phyloP scores from a whole-genome alignment of 176 grass and related monocot species.

The Zea luxurians region DNA sequence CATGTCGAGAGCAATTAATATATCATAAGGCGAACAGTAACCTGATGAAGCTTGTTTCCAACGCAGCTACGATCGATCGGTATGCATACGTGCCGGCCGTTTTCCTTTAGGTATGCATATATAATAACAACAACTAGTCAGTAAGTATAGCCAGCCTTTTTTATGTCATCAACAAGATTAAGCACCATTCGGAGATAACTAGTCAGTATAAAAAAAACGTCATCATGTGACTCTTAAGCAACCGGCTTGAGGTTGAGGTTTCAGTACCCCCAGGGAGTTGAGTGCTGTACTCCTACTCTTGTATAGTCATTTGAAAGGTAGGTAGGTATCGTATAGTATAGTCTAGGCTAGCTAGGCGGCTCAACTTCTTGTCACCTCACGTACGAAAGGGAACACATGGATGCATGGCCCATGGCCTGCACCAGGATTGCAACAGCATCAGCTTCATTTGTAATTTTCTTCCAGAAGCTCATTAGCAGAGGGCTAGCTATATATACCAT shows the following conservation, averaged over 20 bases:
- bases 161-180: too few species aligned
- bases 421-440: conserved; percentile 18
- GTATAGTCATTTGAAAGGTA: not conserved
- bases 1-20: too few species aligned
- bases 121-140: too few species aligned
- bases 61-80: too few species aligned
- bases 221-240: conserved; percentile 4
- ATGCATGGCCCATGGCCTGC: not conserved
- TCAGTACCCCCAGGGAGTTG: not conserved
- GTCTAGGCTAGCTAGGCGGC: not conserved
- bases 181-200: not conserved
- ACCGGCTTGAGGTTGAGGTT: conserved; percentile 1
- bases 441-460: conserved; percentile 36
- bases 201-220: not conserved
- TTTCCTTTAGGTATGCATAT: too few species aligned
- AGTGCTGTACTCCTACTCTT: not conserved
- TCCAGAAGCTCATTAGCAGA: not conserved
- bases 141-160: too few species aligned
- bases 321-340: not conserved
- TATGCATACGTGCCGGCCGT: too few species aligned
- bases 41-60: too few species aligned
- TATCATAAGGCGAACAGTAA: too few species aligned
- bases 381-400: not conserved
- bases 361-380: not conserved
- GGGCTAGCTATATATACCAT: not conserved